Conservation (phyloP, 225 moss, liverwort and hornwort genomes). For the Marchantia paleacea region DNA sequence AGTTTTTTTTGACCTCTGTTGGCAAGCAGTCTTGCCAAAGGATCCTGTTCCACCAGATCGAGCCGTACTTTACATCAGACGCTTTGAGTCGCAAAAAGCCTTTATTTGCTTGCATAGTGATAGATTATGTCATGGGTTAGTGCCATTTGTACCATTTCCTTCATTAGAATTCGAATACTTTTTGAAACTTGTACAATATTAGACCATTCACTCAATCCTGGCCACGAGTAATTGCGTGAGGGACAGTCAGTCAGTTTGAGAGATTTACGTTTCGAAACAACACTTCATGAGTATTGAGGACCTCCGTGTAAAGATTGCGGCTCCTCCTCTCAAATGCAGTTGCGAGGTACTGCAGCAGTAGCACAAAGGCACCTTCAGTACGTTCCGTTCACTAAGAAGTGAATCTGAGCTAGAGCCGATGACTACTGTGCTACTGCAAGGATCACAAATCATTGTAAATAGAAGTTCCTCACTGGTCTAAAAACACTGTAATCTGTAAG, state of each 20-base stretch:
- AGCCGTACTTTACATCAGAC: background rate
- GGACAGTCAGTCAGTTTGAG: background rate
- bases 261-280: slow-evolving; percentile 15
- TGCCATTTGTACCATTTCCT: background rate
- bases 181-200: background rate
- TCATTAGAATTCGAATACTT: background rate
- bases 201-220: background rate
- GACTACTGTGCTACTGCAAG: too few species aligned
- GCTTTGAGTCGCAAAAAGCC: background rate
- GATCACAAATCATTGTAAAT: too few species aligned
- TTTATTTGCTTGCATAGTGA: background rate
- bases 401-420: too few species aligned
- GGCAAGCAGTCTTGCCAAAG: slow-evolving; percentile 14
- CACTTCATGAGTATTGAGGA: slow-evolving; percentile 16
- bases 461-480: too few species aligned
- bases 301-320: background rate
- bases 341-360: background rate
- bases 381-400: too few species aligned
- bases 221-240: background rate
- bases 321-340: slow-evolving; percentile 5
- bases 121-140: background rate
- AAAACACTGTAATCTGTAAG: too few species aligned
- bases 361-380: background rate
- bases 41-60: background rate
- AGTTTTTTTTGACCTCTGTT: slow-evolving; percentile 13